Evolutionary conservation across 208 protist species (phyloP).

Genomic region (Leishmania braziliensis): DNA sequence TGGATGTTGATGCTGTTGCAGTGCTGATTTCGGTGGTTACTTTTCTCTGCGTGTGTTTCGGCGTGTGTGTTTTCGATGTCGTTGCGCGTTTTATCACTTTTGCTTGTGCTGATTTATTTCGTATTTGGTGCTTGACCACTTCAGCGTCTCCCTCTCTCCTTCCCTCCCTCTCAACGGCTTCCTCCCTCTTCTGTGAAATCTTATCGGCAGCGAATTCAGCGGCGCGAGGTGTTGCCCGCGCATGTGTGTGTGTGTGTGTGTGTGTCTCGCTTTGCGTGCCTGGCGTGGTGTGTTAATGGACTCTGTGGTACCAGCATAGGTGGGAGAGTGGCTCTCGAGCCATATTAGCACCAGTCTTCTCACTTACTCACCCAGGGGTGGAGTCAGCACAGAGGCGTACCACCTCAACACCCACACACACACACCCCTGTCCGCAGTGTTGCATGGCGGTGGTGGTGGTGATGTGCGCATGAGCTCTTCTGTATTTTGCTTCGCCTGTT

Average conservation of each 20-base stretch:
- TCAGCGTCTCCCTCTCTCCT: conserved; percentile 2
- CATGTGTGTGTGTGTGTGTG: neutral
- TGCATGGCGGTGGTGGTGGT: neutral
- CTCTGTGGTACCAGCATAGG: no score
- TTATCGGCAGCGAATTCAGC: neutral
- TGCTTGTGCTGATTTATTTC: neutral
- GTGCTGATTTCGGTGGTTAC: neutral
- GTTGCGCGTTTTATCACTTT: neutral
- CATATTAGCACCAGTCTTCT: neutral
- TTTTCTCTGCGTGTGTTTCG: neutral
- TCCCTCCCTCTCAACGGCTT: neutral
- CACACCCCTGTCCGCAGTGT: no score
- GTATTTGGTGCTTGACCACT: conserved; percentile 2
- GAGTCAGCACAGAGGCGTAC: no score
- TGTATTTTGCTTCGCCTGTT: neutral
- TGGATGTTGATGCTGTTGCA: neutral
- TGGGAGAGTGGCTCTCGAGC: neutral
- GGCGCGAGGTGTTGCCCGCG: neutral
- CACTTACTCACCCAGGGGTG: no score
- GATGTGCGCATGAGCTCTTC: neutral
- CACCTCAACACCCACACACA: no score
- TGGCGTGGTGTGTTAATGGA: no score
- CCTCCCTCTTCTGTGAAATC: neutral
- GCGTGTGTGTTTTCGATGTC: conserved; percentile 6
- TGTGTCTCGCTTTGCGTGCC: neutral